Evolutionary conservation across 176 grass and related monocot species (phyloP), one percentile per base, ranked within the genome.

Genomic region (Ensete glaucum): DNA sequence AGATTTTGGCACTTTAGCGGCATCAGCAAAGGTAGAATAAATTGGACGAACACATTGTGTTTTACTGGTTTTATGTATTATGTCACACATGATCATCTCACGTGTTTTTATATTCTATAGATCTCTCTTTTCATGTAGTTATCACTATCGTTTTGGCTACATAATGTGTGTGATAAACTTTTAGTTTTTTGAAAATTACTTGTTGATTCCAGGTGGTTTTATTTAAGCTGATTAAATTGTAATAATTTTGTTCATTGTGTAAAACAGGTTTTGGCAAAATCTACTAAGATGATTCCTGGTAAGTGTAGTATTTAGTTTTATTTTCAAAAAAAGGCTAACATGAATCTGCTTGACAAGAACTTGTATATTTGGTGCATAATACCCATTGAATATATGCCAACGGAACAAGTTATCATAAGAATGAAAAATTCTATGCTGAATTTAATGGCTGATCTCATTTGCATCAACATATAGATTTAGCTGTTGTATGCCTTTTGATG

Each of bases 201-300:
- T 74, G 23, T 10, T 56, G 1, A 12, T 17, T 23, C 22, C 15
- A 72, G 1, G 62, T 11, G 49, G 50, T 23, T 72, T 72, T 25
- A 56, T 13, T 76, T 54, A 4, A 22, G 1, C 54, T 78, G 22
- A 72, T 26, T 2, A 48, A 11, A 3, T 26, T 43, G 8, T 54
- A 53, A 12, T 64, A 76, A n/a, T 78, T 52, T 64, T 27, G 59
- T 69, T 80, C 72, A 62, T 50, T 79, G 8, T 85, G 58, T 85
- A 54, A 19, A 68, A 52, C 86, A 95, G 96, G 96, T 99, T 13
- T 77, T 99, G 58, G 96, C 88, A 74, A 99, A 99, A 86, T 99
- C 96, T 68, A 95, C 91, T 65, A 99, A 99, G 81, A 99, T 99
- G 96, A 95, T 99, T 86, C 96, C 96, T 53, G 96, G 96, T 95